These are phyloP conservation scores for Panaeolus papilionaceus DNA, from an alignment of 768 basidiomycete species.

Conservation along the genomic window DNA sequence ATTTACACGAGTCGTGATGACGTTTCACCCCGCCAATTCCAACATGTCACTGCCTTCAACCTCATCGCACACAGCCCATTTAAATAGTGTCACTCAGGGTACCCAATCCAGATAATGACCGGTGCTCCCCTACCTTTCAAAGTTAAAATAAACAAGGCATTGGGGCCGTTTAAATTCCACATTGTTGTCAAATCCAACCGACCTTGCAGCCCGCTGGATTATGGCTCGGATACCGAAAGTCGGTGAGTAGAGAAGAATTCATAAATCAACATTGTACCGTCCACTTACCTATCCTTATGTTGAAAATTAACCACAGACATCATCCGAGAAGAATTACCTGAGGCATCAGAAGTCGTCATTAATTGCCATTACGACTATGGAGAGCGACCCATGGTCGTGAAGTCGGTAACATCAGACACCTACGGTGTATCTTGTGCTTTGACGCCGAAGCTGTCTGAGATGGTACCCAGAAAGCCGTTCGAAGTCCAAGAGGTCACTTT, in stretches of 20 bases:
- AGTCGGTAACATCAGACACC: not conserved
- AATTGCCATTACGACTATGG: slow-evolving; percentile 7
- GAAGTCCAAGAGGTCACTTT: not conserved
- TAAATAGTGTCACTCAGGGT: too few species aligned
- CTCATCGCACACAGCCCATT: too few species aligned
- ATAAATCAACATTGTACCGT: not conserved
- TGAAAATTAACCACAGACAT: not conserved
- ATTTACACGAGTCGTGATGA: too few species aligned
- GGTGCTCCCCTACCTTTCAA: too few species aligned
- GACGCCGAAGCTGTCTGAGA: not conserved
- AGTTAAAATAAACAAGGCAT: too few species aligned
- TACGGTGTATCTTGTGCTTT: not conserved
- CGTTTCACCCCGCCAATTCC: too few species aligned
- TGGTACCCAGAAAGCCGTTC: not conserved
- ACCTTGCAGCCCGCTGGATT: not conserved
- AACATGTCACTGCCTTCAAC: too few species aligned
- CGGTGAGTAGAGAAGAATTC: not conserved
- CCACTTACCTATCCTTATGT: not conserved
- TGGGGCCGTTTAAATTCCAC: too few species aligned
- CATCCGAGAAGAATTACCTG: not conserved
- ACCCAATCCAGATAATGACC: too few species aligned
- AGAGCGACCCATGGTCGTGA: not conserved
- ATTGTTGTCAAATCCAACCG: too few species aligned
- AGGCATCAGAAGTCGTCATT: not conserved
- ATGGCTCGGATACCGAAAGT: slow-evolving; percentile 4